Conservation (phyloP, 2,329 filamentous ascomycete species). For the Cytospora piceicola region DNA sequence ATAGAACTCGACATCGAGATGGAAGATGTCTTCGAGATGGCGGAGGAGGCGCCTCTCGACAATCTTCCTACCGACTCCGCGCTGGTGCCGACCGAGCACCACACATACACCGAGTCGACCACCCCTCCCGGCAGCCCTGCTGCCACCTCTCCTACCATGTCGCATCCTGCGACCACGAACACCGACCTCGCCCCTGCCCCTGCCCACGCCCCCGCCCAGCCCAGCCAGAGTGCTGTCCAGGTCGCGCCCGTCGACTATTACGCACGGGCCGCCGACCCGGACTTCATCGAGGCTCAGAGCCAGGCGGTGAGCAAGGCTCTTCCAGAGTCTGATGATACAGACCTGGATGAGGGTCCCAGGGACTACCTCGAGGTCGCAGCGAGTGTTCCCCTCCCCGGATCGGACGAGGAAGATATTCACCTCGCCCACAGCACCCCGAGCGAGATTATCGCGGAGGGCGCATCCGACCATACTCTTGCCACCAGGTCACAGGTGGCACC, state of each 20-base stretch:
- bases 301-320: neutral
- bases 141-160: neutral
- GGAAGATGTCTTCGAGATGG: neutral
- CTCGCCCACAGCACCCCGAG: neutral
- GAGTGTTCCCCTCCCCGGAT: neutral
- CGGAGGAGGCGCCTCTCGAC: too few species aligned
- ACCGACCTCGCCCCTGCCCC: too few species aligned
- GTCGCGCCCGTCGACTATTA: neutral
- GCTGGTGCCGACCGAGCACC: neutral
- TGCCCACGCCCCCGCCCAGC: neutral
- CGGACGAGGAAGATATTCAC: neutral
- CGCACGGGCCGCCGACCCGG: neutral
- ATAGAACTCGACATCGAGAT: neutral
- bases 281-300: neutral
- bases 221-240: neutral
- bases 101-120: neutral
- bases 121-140: neutral
- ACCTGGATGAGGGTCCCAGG: neutral
- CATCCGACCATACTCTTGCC: neutral
- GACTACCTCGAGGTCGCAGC: neutral
- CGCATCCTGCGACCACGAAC: neutral
- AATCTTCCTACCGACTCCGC: neutral
- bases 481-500: neutral
- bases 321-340: neutral
- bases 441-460: neutral